Percentiles rank a stretch among this genome's conserved stretches.
Conservation (phyloP, 345 rosid genomes). For the Isatis tinctoria region DNA sequence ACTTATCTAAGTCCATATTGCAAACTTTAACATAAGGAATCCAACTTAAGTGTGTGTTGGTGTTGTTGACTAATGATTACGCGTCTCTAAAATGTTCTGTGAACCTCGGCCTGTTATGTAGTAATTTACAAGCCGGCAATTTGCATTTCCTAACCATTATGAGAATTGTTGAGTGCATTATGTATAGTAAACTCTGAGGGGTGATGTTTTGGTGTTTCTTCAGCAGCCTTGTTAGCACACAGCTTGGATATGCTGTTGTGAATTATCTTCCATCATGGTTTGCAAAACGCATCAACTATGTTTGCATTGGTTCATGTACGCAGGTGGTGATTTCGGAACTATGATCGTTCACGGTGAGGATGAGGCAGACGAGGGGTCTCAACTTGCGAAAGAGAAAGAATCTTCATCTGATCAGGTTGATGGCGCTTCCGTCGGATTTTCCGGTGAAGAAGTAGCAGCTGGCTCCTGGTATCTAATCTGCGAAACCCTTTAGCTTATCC, state of each 20-base stretch:
- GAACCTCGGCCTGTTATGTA: not conserved
- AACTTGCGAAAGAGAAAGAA: slow-evolving; percentile 34
- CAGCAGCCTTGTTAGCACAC: slow-evolving; percentile 1
- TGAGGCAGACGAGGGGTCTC: slow-evolving; percentile 38
- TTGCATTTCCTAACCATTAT: slow-evolving; percentile 2
- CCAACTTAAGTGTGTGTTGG: not conserved
- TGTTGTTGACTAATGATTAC: slow-evolving; percentile 3
- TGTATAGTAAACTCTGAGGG: not conserved
- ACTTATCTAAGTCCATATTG: slow-evolving; percentile 4
- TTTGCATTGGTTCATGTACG: slow-evolving; percentile 12
- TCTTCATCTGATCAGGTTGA: slow-evolving; percentile 35
- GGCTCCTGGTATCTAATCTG: slow-evolving; percentile 39
- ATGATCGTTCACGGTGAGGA: slow-evolving; percentile 65
- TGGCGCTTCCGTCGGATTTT: slow-evolving; percentile 32
- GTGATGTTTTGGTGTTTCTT: slow-evolving; percentile 8
- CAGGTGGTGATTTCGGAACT: slow-evolving; percentile 80
- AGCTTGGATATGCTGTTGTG: not conserved
- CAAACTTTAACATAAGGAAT: slow-evolving; percentile 1
- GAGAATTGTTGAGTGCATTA: slow-evolving; percentile 1
- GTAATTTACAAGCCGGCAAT: slow-evolving; percentile 5
- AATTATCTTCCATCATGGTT: not conserved
- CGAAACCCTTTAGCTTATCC: not conserved
- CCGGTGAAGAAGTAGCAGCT: slow-evolving; percentile 35
- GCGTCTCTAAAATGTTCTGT: not conserved
- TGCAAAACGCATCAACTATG: slow-evolving; percentile 1